Evolutionary conservation across 2,329 filamentous ascomycete genomes (phyloP), one percentile per base, ranked within the genome.

Genomic region (Knoxdaviesia capensis): DNA sequence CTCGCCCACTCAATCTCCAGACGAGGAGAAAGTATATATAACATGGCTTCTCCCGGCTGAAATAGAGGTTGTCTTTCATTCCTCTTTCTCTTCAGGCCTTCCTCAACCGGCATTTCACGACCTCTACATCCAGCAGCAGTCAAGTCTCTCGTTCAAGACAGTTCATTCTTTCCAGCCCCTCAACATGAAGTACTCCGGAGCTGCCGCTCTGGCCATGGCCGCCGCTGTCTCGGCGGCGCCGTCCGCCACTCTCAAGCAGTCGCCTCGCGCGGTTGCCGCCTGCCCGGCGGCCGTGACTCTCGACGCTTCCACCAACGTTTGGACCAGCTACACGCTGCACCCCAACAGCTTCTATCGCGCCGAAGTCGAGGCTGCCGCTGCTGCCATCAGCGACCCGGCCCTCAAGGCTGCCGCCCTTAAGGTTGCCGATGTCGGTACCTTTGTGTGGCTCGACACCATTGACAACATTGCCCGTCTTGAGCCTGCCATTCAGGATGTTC

Each of bases 381-480:
- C 43, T 39, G 40, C 46, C 42, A 51, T 61, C 33, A 47, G 47
- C 40, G 54, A 56, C 46, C 38, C 50, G 9, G 51, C 45, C 46
- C 50, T 57, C n/a, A 52, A 52, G 10, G 49, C 49, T 2, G 38
- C 50, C 10, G 57, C 58, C 32, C 47, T 49, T 38, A 52, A 55
- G 51, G 59, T 61, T 34, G 58, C 58, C 42, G 53, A 61, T 34
- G 50, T 60, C 39, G 59, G 59, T 40, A 56, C 53, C 49, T 62
- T 64, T 52, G 48, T 61, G 41, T 62, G 59, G 59, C 52, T 59
- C 54, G 59, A 61, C 49, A 55, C 57, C 45, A 60, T 60, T 45
- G 53, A 42, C 29, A 59, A 59, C 54, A 58, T 61, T 40, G 51
- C 40, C 47, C 57, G 53, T 48, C 50, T 61, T 44, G 54, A 59